Base-by-base conservation (phyloP, 306 rosid species). In the Rosa multiflora region DNA sequence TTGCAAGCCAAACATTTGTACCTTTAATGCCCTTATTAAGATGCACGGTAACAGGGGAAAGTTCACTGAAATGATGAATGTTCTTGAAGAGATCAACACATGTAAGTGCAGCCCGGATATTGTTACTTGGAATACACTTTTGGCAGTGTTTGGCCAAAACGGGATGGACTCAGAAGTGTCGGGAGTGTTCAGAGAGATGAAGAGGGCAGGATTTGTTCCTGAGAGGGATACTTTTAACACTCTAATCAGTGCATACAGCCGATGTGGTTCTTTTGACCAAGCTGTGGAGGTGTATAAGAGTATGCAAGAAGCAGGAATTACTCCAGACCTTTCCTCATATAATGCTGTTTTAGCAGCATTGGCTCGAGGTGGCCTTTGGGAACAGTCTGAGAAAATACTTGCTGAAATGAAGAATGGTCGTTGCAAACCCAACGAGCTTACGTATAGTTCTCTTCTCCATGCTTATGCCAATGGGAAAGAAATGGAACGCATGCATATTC, bases 351-450 rank as follows among this genome's bases (percentile, higher is more conserved):
- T 95, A 78, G 97, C 98, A 3, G 99, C 99, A 1, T 83, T 95
- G 83, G 99, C 94, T 73, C 92, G 97, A 64, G 98, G 97, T 62
- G 97, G 97, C 70, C 96, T 89, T 74, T 95, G 97, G 94, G 87
- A 92, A 83, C 98, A 89, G 47, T 86, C 97, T 6, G 97, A 95
- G 85, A 95, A 88, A 85, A 81, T 95, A 29, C 85, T 92, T 63
- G 84, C 95, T 10, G 97, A 92, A 86, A 95, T 95, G 99, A 85
- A 82, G 83, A 83, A 86, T 21, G 84, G 95, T 64, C 81, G 84
- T 42, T 95, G 98, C 80, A 92, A 85, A 80, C 97, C 99, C 26
- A 92, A 90, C 51, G 99, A 95, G 82, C 85, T 88, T 37, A 83
- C 99, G 2, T 91, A 92, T 83, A 86, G 95, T 79, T 95, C 97